A percentile compares a stretch with the other conserved stretches of the same genome.
phyloP scores from a whole-genome alignment of 179 eudicot species.

The Silene coronaria region DNA sequence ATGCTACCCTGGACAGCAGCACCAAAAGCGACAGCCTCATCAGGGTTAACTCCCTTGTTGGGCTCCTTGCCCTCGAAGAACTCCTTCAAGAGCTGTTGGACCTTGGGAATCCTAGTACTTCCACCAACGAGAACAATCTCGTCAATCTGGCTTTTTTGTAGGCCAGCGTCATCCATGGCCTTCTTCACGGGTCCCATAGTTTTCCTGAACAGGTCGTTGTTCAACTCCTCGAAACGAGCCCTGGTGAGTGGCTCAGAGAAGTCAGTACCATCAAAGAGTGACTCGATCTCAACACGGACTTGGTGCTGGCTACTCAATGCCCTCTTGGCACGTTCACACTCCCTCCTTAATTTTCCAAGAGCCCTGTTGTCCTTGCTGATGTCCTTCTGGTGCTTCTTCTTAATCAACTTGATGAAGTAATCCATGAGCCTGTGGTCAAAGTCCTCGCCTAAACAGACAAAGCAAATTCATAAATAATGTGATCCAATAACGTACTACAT shows the following conservation, averaged over 20 bases:
- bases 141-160: slow-evolving; percentile 33
- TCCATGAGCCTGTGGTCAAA: slow-evolving; percentile 44
- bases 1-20: slow-evolving; percentile 42
- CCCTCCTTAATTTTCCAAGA: slow-evolving; percentile 38
- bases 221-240: slow-evolving; percentile 43
- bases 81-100: slow-evolving; percentile 35
- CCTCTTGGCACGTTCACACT: slow-evolving; percentile 41
- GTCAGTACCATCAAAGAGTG: slow-evolving; percentile 34
- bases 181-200: slow-evolving; percentile 40
- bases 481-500: background rate
- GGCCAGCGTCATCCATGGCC: slow-evolving; percentile 40
- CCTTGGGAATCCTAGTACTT: slow-evolving; percentile 44
- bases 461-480: background rate
- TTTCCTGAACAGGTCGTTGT: slow-evolving; percentile 38
- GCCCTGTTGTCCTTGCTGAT: slow-evolving; percentile 45
- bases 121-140: slow-evolving; percentile 46
- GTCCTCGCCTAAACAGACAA: slow-evolving; percentile 30
- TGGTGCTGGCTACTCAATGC: slow-evolving; percentile 46
- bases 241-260: slow-evolving; percentile 45
- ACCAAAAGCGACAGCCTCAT: slow-evolving; percentile 41
- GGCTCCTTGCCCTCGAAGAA: slow-evolving; percentile 40
- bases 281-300: slow-evolving; percentile 43
- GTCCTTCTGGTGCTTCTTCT: slow-evolving; percentile 39
- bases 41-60: slow-evolving; percentile 42
- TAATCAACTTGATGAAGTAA: slow-evolving; percentile 38